Percentiles rank a stretch among this genome's conserved stretches.
phyloP scores from a whole-genome alignment of 2,329 filamentous ascomycete genomes.

The Domatiomyces globalis region DNA sequence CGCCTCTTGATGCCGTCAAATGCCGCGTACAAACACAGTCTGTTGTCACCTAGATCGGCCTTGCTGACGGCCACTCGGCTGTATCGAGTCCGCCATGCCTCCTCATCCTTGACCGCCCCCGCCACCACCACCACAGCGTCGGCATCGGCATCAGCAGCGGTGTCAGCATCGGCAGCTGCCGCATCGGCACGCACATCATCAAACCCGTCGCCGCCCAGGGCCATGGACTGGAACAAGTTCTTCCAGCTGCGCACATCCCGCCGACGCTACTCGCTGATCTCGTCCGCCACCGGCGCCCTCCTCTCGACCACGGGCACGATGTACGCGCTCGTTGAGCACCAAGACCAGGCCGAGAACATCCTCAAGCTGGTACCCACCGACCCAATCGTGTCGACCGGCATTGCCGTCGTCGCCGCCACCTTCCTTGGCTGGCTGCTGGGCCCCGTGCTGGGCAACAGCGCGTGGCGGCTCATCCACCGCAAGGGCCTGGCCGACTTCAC shows the following conservation, averaged over 20 bases:
- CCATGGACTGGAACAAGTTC: constrained; percentile 82
- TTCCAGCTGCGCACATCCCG: constrained; percentile 79
- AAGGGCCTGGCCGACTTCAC: constrained; percentile 24
- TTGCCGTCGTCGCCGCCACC: constrained; percentile 62
- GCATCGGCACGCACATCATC: background rate
- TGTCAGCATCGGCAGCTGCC: background rate
- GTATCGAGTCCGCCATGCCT: constrained; percentile 11
- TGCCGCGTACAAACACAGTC: constrained; percentile 6
- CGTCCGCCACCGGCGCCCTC: constrained; percentile 53
- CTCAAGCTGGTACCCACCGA: constrained; percentile 42
- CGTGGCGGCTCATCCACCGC: constrained; percentile 67
- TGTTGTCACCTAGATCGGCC: constrained; percentile 5
- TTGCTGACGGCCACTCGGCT: constrained; percentile 1
- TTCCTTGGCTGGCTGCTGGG: constrained; percentile 81
- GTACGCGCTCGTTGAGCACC: constrained; percentile 15
- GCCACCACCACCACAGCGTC: constrained; percentile 1
- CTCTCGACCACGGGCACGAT: constrained; percentile 45
- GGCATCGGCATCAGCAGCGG: constrained; percentile 1
- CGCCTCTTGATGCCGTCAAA: background rate
- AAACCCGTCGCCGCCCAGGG: constrained; percentile 4
- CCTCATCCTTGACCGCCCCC: constrained; percentile 1
- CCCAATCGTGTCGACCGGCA: constrained; percentile 69
- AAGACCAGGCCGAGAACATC: constrained; percentile 14
- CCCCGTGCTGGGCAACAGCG: constrained; percentile 62
- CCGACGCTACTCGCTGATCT: constrained; percentile 66